A percentile compares a stretch with the other conserved stretches of the same genome.
Evolutionary conservation across 2,329 filamentous ascomycete genomes (phyloP).

Genomic region (Ciborinia camelliae): DNA sequence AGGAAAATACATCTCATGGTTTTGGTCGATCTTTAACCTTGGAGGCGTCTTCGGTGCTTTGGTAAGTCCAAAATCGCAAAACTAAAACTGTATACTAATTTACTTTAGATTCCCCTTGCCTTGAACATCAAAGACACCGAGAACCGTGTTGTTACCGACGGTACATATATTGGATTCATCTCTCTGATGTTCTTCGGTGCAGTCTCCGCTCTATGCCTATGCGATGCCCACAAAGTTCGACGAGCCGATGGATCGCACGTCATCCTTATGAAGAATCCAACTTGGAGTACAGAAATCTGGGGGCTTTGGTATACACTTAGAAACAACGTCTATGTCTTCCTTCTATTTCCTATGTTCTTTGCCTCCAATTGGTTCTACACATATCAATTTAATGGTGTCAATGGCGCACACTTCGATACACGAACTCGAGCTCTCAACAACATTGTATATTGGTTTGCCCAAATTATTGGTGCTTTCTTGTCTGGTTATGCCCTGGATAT

Average conservation of each 20-base stretch:
- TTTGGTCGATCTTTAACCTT: conserved; percentile 93
- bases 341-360: conserved; percentile 76
- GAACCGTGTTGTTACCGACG: conserved; percentile 56
- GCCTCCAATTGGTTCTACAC: conserved; percentile 75
- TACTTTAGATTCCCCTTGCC: conserved; percentile 59
- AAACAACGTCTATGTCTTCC: conserved; percentile 66
- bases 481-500: conserved; percentile 70
- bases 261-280: conserved; percentile 84
- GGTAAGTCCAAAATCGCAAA: conserved; percentile 34
- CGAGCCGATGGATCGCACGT: conserved; percentile 74
- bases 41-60: conserved; percentile 80
- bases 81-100: not conserved
- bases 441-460: conserved; percentile 71
- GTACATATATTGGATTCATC: conserved; percentile 79
- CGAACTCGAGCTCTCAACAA: conserved; percentile 70
- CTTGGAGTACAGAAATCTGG: conserved; percentile 71
- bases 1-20: conserved; percentile 82
- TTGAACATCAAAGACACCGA: conserved; percentile 60
- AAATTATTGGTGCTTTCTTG: conserved; percentile 71
- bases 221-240: conserved; percentile 61
- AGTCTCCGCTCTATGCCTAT: conserved; percentile 61
- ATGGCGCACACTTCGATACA: conserved; percentile 65
- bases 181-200: conserved; percentile 72
- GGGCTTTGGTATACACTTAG: conserved; percentile 70
- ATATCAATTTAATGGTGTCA: conserved; percentile 73